phyloP scores from a whole-genome alignment of 495 filamentous ascomycete genomes.

The Aspergillus taichungensis region DNA sequence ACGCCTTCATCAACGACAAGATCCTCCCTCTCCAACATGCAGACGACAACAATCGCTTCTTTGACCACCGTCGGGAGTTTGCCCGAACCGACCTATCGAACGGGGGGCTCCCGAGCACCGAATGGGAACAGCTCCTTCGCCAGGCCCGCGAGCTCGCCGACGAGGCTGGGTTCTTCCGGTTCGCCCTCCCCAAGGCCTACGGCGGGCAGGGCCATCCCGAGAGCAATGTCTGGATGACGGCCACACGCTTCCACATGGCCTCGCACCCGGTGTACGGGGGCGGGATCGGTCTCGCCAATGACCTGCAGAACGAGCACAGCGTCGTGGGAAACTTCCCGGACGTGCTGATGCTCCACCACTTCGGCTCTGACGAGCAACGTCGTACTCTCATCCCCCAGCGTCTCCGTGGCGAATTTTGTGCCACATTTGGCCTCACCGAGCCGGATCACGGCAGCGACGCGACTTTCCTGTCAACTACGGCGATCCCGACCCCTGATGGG shows the following conservation, averaged over 20 bases:
- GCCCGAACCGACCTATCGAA: conserved; percentile 46
- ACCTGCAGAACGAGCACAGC: conserved; percentile 52
- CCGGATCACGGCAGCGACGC: conserved; percentile 52
- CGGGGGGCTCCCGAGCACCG: conserved; percentile 41
- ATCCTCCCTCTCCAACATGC: conserved; percentile 43
- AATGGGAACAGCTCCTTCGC: conserved; percentile 46
- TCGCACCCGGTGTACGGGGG: conserved; percentile 33
- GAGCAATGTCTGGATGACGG: conserved; percentile 51
- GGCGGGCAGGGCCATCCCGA: conserved; percentile 40
- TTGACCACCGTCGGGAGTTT: conserved; percentile 52
- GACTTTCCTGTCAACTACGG: conserved; percentile 48
- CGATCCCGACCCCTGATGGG: conserved; percentile 18
- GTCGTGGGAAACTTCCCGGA: conserved; percentile 53
- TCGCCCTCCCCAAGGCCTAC: conserved; percentile 45
- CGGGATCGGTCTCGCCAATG: conserved; percentile 50
- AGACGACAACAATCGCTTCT: conserved; percentile 51
- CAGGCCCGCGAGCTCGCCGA: conserved; percentile 39
- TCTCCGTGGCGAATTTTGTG: conserved; percentile 38
- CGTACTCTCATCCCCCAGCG: conserved; percentile 38
- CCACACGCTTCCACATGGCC: conserved; percentile 48
- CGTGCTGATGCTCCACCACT: conserved; percentile 48
- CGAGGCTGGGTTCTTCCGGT: conserved; percentile 47
- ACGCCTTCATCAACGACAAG: conserved; percentile 44
- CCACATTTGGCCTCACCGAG: conserved; percentile 53
- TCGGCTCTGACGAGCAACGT: conserved; percentile 42